Evolutionary conservation across 192 early-diverging fungal species (phyloP).

Genomic region (Ambispora gerdemannii): DNA sequence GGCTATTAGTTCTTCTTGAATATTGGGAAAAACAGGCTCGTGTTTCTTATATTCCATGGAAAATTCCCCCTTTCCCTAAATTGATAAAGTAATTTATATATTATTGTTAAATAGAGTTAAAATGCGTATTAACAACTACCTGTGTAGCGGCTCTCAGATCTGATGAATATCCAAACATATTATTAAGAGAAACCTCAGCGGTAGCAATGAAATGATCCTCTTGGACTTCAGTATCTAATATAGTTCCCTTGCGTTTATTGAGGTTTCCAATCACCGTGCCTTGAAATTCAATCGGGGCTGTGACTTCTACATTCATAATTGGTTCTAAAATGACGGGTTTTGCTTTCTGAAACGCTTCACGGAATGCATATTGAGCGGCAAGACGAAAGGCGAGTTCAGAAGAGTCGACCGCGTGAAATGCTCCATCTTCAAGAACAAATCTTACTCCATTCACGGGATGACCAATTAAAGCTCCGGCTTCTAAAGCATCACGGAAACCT

Average conservation of each 20-base stretch:
- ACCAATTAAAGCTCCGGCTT: constrained; percentile 90
- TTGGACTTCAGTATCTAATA: constrained; percentile 86
- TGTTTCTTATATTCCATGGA: constrained; percentile 95
- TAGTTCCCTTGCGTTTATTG: constrained; percentile 97
- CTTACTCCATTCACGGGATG: constrained; percentile 83
- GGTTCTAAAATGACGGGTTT: constrained; percentile 88
- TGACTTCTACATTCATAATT: constrained; percentile 91
- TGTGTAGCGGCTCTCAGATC: constrained; percentile 85
- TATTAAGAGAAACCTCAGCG: constrained; percentile 91
- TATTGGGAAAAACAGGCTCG: constrained; percentile 67
- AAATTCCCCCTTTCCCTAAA: constrained; percentile 95
- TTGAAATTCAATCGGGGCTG: constrained; percentile 90
- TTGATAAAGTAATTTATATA: background rate
- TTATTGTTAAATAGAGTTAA: no score
- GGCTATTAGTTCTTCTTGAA: constrained; percentile 84
- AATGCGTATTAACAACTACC: background rate
- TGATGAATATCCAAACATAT: constrained; percentile 98
- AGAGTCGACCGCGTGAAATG: constrained; percentile 91
- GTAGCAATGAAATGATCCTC: constrained; percentile 87
- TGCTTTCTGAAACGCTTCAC: constrained; percentile 82
- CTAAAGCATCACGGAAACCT: constrained; percentile 84
- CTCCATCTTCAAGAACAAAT: constrained; percentile 89
- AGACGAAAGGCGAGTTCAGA: constrained; percentile 94
- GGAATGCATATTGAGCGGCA: constrained; percentile 82
- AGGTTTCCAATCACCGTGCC: constrained; percentile 86